Conservation (phyloP, 1,284 basidiomycete genomes). For the Boletus chippewaensis region DNA sequence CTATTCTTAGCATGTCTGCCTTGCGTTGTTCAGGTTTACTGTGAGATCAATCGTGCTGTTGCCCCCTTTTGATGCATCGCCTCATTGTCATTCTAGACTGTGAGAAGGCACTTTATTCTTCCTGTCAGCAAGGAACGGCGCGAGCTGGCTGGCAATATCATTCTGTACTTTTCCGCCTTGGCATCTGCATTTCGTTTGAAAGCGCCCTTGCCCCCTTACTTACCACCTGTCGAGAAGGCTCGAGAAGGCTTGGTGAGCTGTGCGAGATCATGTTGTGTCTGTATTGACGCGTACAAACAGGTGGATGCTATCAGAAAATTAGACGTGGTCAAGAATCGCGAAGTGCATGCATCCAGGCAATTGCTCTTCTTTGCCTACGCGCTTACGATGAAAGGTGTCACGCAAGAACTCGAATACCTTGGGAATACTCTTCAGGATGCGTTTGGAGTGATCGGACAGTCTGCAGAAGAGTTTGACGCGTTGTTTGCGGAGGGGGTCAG, state of each 20-base stretch:
- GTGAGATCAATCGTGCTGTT: conserved; percentile 33
- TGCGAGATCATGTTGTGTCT: not conserved
- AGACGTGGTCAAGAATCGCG: conserved; percentile 75
- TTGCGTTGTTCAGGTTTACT: conserved; percentile 48
- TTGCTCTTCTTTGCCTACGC: conserved; percentile 93
- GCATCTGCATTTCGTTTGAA: conserved; percentile 85
- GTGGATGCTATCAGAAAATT: conserved; percentile 77
- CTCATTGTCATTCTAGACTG: conserved; percentile 41
- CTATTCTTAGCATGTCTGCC: conserved; percentile 3
- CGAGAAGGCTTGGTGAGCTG: conserved; percentile 65
- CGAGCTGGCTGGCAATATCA: conserved; percentile 92
- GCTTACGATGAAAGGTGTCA: conserved; percentile 88
- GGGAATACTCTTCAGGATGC: conserved; percentile 76
- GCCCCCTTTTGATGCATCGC: not conserved
- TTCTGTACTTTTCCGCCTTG: conserved; percentile 86
- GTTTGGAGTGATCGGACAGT: conserved; percentile 81
- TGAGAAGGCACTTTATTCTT: conserved; percentile 80
- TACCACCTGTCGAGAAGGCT: conserved; percentile 85
- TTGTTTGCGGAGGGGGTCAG: conserved; percentile 39
- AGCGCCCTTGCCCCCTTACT: conserved; percentile 87
- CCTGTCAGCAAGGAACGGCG: conserved; percentile 83
- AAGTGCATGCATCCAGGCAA: conserved; percentile 71
- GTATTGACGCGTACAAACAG: conserved; percentile 31
- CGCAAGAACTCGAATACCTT: conserved; percentile 75
- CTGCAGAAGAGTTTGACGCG: conserved; percentile 60